Percentiles rank a stretch among this genome's conserved stretches.
Evolutionary conservation across 495 filamentous ascomycete species (phyloP).

Genomic region (Lasiosphaeria ovina): DNA sequence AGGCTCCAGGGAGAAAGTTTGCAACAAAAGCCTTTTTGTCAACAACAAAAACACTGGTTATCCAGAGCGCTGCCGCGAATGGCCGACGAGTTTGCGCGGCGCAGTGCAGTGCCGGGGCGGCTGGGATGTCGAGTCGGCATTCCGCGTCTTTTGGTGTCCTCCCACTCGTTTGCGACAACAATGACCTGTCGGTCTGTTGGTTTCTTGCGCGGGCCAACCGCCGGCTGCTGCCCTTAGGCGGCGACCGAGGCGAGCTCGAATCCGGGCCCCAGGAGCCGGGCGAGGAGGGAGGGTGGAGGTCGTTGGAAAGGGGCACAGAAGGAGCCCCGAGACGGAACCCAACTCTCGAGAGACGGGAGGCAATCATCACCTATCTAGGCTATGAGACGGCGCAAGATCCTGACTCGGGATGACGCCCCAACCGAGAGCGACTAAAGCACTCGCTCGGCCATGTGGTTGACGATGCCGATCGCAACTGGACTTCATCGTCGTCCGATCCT

Average conservation of each 20-base stretch:
- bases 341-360: neutral
- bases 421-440: neutral
- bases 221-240: neutral
- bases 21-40: constrained; percentile 8
- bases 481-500: constrained; percentile 17
- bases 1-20: constrained; percentile 19
- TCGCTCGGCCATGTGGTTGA: constrained; percentile 5
- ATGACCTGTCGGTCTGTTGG: neutral
- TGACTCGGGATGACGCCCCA: neutral
- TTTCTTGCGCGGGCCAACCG: neutral
- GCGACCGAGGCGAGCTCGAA: neutral
- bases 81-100: neutral
- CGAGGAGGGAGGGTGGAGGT: neutral
- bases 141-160: neutral
- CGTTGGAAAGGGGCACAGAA: neutral
- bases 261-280: neutral
- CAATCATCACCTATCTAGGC: neutral
- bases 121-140: neutral
- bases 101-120: neutral
- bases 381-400: neutral
- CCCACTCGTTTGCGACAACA: neutral
- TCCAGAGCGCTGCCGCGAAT: neutral
- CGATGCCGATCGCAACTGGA: neutral
- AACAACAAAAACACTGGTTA: neutral
- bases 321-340: neutral